Base-by-base conservation (phyloP, 805 yeast genomes). In the Ogataea saltuana region DNA sequence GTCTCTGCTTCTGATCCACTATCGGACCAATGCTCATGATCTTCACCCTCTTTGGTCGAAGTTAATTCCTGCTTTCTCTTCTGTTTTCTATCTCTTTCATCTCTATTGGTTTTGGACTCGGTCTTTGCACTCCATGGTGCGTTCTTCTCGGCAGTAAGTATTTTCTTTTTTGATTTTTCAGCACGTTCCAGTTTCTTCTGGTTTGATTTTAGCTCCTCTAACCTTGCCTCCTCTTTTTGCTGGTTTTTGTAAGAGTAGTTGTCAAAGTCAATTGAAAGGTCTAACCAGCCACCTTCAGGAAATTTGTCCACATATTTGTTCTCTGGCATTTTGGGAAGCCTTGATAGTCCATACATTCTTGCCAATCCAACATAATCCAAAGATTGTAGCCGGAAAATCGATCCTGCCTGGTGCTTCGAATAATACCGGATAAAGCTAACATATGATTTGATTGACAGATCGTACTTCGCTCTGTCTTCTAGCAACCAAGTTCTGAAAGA, bases 301-400 rank as follows among this genome's bases (percentile, higher is more conserved):
- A 81, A 66, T 10, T 63, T 51, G 2, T 72, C 77, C 2, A 81
- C 68, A 52, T 74, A 70, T 41, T 68, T 70, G 17, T 82, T 75
- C 59, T 93, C 99, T 0, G 99, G 99, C 98, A 95, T 93, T 53
- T 82, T 80, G 7, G 99, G 99, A 45, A 91, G 66, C 53, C 97
- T 73, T 32, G 87, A 64, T 2, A 93, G 64, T 1, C 97, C 96
- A 62, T 85, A 89, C 69, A 86, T 72, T 50, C 71, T 75, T 1
- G 93, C 96, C 6, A 85, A 50, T 0, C 83, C 85, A 19, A 81
- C 60, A 53, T 85, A 85, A 60, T 91, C 95, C 42, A 93, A 65
- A 6, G 79, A 65, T 39, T 76, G 76, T 18, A 87, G 54, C 49
- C 98, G 71, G 69, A 93, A 93, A 13, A 93, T 91, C 0, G 97